Evolutionary conservation across 129 eudicot genomes (phyloP).

Genomic region (Saposhnikovia divaricata): DNA sequence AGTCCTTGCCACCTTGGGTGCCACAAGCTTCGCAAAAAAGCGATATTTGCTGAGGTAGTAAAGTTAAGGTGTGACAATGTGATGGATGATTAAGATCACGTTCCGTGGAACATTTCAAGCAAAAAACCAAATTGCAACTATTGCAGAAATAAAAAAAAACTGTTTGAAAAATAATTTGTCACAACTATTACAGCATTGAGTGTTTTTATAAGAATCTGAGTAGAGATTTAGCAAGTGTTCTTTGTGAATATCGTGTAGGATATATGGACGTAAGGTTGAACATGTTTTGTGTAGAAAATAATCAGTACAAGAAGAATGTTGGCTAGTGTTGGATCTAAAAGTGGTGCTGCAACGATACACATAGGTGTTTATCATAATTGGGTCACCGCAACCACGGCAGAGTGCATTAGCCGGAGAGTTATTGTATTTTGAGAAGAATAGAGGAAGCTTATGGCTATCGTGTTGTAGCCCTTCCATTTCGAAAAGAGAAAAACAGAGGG

Average conservation of each 20-base stretch:
- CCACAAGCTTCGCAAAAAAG: background rate
- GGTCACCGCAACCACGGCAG: background rate
- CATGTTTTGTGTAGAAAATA: background rate
- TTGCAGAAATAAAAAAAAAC: background rate
- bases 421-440: background rate
- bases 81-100: background rate
- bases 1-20: background rate
- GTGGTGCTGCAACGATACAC: background rate
- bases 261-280: background rate
- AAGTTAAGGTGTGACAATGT: background rate
- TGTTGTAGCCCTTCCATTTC: background rate
- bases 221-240: background rate
- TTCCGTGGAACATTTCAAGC: background rate
- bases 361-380: background rate
- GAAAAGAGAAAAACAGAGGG: background rate
- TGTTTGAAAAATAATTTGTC: rapidly evolving
- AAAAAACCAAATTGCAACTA: background rate
- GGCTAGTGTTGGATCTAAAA: background rate
- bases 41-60: background rate
- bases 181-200: no score
- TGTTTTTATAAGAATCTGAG: no score
- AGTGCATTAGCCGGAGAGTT: background rate
- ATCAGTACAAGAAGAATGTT: background rate
- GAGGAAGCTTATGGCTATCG: background rate
- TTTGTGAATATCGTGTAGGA: background rate